Evolutionary conservation across 805 yeast genomes (phyloP), one percentile per base, ranked within the genome.

Genomic region (Ogataea glucozyma): DNA sequence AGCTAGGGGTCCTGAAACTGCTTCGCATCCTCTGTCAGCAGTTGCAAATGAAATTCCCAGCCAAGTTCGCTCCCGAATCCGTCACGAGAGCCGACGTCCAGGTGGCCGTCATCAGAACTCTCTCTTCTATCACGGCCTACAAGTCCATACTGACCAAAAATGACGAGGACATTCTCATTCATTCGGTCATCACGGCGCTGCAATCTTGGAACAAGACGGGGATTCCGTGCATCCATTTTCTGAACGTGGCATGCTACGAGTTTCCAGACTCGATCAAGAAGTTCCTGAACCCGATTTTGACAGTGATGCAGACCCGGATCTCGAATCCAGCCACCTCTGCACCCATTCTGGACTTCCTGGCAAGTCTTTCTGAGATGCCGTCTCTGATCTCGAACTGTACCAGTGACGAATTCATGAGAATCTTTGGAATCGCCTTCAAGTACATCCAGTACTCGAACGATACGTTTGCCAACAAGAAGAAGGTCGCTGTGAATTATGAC

Each of bases 341-440:
- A 4, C 89, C 85, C 48, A 82, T 85, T 23, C 64, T 89, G 45
- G 96, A 88, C 56, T 85, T 89, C 51, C 65, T 88, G 42, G 61
- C 81, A 47, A 75, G 88, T 1, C 64, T 89, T 29, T 73, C 86
- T 0, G 74, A 83, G 42, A 71, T 84, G 31, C 89, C 91, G 0
- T 62, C 77, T 2, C 62, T 88, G 44, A 80, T 86, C 1, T 73
- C 87, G 1, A 83, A 83, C 53, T 83, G 88, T 57, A 84, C 86
- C 3, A 72, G 74, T 14, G 93, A 85, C 38, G 96, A 88, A 53
- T 84, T 74, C 59, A 83, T 81, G 54, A 71, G 89, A 35, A 87
- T 88, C 2, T 86, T 88, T 67, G 96, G 86, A 2, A 85, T 88
- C 58, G 83, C 89, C 1, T 85, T 88, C 67, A 82, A 83, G 53